A percentile compares a stretch with the other conserved stretches of the same genome.
Conservation (phyloP, 352 stramenopile genomes). For the Peronospora tabacina region DNA sequence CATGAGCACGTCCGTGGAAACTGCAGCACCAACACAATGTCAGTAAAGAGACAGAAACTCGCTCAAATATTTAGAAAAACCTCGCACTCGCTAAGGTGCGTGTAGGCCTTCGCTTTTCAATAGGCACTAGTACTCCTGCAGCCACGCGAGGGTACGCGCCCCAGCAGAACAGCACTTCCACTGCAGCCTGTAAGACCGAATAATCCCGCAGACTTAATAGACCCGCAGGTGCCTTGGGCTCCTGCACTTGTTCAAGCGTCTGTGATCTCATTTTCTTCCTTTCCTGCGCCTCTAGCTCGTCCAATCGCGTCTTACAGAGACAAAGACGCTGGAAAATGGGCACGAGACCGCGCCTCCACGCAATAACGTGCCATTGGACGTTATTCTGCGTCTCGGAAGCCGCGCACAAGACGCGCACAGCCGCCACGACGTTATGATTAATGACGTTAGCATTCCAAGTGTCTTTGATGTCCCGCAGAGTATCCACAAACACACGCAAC, state of each 20-base stretch:
- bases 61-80: neutral
- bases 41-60: neutral
- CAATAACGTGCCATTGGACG: constrained; percentile 18
- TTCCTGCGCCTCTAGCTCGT: constrained; percentile 30
- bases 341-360: constrained; percentile 34
- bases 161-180: constrained; percentile 76
- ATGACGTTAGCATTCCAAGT: constrained; percentile 9
- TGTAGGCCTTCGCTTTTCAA: constrained; percentile 64
- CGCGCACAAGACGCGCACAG: constrained; percentile 31
- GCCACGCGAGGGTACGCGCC: constrained; percentile 45
- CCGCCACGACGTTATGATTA: constrained; percentile 17
- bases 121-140: constrained; percentile 40
- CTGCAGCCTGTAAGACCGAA: constrained; percentile 66
- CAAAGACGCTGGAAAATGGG: constrained; percentile 36
- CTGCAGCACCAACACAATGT: constrained; percentile 23
- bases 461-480: constrained; percentile 47
- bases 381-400: constrained; percentile 5
- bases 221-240: constrained; percentile 43
- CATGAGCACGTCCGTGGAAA: constrained; percentile 47
- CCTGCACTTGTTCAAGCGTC: constrained; percentile 12
- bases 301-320: constrained; percentile 40
- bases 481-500: constrained; percentile 60
- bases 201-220: constrained; percentile 81
- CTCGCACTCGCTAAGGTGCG: constrained; percentile 69
- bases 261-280: constrained; percentile 3